A percentile compares a stretch with the other conserved stretches of the same genome.
Evolutionary conservation across 805 yeast genomes (phyloP).

Genomic region (Tetrapisispora taiwanensis): DNA sequence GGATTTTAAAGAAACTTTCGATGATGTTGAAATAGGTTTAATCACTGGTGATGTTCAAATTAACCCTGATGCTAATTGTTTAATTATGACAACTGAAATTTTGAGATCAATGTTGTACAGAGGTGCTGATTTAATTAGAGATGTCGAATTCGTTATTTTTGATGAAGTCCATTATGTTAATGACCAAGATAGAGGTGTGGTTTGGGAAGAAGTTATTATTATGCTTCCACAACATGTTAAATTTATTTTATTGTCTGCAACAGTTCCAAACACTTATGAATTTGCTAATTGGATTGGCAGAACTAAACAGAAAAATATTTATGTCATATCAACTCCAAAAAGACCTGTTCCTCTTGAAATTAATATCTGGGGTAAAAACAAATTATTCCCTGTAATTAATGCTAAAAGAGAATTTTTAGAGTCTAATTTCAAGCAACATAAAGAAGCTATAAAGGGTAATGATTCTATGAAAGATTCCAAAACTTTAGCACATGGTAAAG

Average conservation of each 20-base stretch:
- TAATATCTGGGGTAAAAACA: slow-evolving; percentile 70
- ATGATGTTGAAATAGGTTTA: slow-evolving; percentile 80
- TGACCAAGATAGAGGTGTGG: slow-evolving; percentile 95
- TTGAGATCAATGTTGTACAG: slow-evolving; percentile 89
- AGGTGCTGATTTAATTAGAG: slow-evolving; percentile 93
- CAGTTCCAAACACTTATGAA: slow-evolving; percentile 96
- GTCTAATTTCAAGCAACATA: slow-evolving; percentile 51
- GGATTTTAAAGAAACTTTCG: slow-evolving; percentile 72
- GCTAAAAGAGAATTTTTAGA: slow-evolving; percentile 61
- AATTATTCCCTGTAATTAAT: slow-evolving; percentile 63
- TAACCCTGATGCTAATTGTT: slow-evolving; percentile 90
- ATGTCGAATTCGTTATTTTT: slow-evolving; percentile 93
- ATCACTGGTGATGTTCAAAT: slow-evolving; percentile 97
- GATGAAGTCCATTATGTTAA: slow-evolving; percentile 98
- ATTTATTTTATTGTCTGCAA: slow-evolving; percentile 83
- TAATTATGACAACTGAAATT: slow-evolving; percentile 97
- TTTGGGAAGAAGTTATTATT: slow-evolving; percentile 98
- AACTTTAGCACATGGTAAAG: slow-evolving; percentile 26
- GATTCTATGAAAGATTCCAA: slow-evolving; percentile 22
- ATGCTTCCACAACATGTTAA: slow-evolving; percentile 96
- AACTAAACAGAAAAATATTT: slow-evolving; percentile 90
- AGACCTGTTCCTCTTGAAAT: slow-evolving; percentile 95
- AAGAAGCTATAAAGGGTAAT: slow-evolving; percentile 38
- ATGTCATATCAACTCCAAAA: slow-evolving; percentile 91
- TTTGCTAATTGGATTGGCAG: slow-evolving; percentile 99